Evolutionary conservation across 164 flowering plant genomes (phyloP), one percentile per base, ranked within the genome.

Genomic region (Paratinospora sagittata): DNA sequence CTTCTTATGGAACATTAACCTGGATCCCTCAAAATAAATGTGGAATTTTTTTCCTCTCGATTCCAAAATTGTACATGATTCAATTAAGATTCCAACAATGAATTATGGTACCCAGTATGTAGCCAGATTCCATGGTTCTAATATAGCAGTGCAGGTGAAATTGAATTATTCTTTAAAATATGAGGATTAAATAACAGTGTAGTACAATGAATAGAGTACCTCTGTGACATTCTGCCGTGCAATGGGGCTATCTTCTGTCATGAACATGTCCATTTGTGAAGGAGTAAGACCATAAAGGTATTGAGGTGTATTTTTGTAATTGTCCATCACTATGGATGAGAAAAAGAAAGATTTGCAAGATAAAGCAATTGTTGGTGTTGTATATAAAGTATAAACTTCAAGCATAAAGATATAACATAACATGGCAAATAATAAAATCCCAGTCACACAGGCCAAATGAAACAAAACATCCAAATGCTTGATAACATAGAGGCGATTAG

Each of bases 181-280:
- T 17, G 14, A 43, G 13, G 14, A 43, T 41, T 27, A 27, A 2
- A 67, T 17, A 36, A 30, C 9, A 45, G 23, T 8, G 5, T 21
- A 26, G 19, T 4, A 26, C 11, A 52, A 70, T 16, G 69, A 34
- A 67, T 24, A 60, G 52, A 65, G 33, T 66, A 92, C 97, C 98
- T 90, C 94, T 6, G 90, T 85, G 65, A 90, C 90, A 65, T 72
- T 80, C 71, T 87, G 97, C 49, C 90, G 79, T 9, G 76, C 68
- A 21, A 81, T 66, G n/a, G 92, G 97, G 78, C 78, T 89, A 81
- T 91, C 91, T 77, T 87, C 95, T 13, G 90, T 90, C 94, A 85
- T 85, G 84, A 95, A 92, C 94, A 91, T 88, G 84, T 87, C 92
- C 89, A 95, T 81, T 73, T 95, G 96, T 71, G 97, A 85, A 24